Conservation (phyloP, 1,284 basidiomycete genomes). For the Grifola frondosa region DNA sequence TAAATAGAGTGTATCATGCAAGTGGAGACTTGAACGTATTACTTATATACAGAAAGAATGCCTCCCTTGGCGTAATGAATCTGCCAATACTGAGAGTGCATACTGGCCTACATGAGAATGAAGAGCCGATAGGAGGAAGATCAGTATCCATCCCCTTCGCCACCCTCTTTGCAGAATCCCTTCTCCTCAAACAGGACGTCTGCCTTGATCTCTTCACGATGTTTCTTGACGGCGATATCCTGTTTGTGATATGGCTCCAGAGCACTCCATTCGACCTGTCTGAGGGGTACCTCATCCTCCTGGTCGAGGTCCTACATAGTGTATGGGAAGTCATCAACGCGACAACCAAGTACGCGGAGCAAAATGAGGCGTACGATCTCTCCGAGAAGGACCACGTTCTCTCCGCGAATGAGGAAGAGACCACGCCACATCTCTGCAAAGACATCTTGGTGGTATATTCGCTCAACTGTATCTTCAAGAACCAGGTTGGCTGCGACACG, state of each 20-base stretch:
- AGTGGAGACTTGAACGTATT: conserved; percentile 2
- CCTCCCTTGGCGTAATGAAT: conserved; percentile 40
- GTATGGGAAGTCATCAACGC: conserved; percentile 8
- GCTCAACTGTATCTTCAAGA: conserved; percentile 86
- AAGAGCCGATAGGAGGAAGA: background rate
- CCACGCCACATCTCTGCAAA: conserved; percentile 87
- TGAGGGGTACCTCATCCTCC: conserved; percentile 85
- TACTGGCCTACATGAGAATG: conserved; percentile 12
- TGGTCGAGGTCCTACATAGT: conserved; percentile 80
- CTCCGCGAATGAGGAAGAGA: conserved; percentile 92
- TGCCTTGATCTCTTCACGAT: conserved; percentile 70
- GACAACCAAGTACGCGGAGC: conserved; percentile 2
- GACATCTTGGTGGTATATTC: conserved; percentile 78
- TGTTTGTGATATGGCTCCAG: conserved; percentile 73
- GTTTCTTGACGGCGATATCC: conserved; percentile 68
- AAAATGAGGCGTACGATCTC: conserved; percentile 94
- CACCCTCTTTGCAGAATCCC: conserved; percentile 86
- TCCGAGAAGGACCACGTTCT: conserved; percentile 96
- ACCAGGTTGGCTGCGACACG: conserved; percentile 85
- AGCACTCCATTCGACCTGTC: conserved; percentile 69
- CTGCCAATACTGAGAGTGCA: conserved; percentile 28
- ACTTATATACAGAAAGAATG: conserved; percentile 21
- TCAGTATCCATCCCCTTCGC: conserved; percentile 89
- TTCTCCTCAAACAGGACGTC: conserved; percentile 75
- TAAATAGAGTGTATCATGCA: conserved; percentile 12